phyloP scores from a whole-genome alignment of 78 protist genomes.

The Dictyostelium capitatum region DNA sequence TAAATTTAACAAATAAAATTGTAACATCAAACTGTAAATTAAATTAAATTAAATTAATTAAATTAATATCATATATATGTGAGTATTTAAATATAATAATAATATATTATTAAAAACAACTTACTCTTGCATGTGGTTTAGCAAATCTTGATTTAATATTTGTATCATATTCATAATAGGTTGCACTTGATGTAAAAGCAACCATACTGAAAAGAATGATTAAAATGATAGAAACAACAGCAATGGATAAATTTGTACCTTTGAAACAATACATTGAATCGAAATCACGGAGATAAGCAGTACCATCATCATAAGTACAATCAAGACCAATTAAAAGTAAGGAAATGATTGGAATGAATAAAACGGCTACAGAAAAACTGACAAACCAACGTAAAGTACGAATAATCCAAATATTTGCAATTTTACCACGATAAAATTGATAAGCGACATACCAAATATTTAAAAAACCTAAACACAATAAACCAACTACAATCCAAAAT shows the following conservation, averaged over 20 bases:
- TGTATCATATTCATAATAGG: constrained; percentile 73
- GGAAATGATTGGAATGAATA: constrained; percentile 56
- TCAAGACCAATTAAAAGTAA: constrained; percentile 54
- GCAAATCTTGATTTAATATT: constrained; percentile 34
- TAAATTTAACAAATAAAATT: constrained; percentile 40
- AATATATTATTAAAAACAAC: neutral
- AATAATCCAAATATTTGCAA: constrained; percentile 56
- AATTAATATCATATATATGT: no score
- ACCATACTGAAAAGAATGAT: constrained; percentile 41
- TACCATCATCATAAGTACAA: neutral
- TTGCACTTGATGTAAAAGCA: constrained; percentile 3
- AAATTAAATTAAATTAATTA: neutral
- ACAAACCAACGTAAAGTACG: constrained; percentile 80
- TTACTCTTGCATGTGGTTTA: constrained; percentile 60
- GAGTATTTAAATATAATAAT: neutral
- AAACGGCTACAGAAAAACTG: constrained; percentile 33
- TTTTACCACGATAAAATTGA: constrained; percentile 50
- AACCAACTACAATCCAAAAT: constrained; percentile 31
- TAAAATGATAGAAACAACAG: constrained; percentile 8
- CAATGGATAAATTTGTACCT: constrained; percentile 6
- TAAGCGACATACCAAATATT: constrained; percentile 66
- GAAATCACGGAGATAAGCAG: neutral
- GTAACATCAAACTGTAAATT: constrained; percentile 45
- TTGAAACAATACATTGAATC: constrained; percentile 47
- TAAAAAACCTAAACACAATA: constrained; percentile 35